phyloP scores from a whole-genome alignment of 202 grass and related monocot species.

The Setaria viridis region DNA sequence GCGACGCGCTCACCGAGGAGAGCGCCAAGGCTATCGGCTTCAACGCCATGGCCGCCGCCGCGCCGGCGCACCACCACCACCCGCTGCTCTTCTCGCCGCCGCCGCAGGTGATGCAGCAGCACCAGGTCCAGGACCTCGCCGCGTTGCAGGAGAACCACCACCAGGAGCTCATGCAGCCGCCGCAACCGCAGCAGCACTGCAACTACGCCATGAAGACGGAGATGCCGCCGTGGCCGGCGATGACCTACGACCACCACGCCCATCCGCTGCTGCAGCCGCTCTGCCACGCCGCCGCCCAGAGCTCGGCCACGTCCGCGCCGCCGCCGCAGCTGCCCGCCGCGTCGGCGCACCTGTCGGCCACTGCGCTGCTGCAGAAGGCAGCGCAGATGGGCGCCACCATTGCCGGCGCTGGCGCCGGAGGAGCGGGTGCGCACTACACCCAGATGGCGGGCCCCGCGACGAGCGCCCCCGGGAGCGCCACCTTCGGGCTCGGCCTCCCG shows the following conservation, averaged over 20 bases:
- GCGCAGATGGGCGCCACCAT: slow-evolving; percentile 92
- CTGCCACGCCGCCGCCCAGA: slow-evolving; percentile 40
- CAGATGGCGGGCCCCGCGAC: slow-evolving; percentile 55
- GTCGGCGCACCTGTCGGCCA: slow-evolving; percentile 75
- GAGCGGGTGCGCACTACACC: slow-evolving; percentile 38
- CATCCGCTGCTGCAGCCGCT: slow-evolving; percentile 40
- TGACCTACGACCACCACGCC: slow-evolving; percentile 43
- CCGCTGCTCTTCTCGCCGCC: slow-evolving; percentile 55
- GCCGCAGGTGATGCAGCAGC: slow-evolving; percentile 19
- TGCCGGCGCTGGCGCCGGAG: slow-evolving; percentile 1
- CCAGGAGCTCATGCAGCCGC: slow-evolving; percentile 47
- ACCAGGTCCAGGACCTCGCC: slow-evolving; percentile 45
- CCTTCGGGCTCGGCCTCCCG: slow-evolving; percentile 61
- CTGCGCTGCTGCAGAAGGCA: slow-evolving; percentile 87
- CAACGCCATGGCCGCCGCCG: slow-evolving; percentile 21
- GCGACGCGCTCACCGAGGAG: slow-evolving; percentile 93
- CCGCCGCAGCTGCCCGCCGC: slow-evolving; percentile 1
- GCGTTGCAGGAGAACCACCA: slow-evolving; percentile 38
- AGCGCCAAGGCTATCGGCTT: slow-evolving; percentile 53
- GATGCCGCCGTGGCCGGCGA: slow-evolving; percentile 47
- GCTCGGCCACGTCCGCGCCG: slow-evolving; percentile 43
- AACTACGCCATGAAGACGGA: slow-evolving; percentile 61
- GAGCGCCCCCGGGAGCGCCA: slow-evolving; percentile 32
- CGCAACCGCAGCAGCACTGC: slow-evolving; percentile 40
- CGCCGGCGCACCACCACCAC: slow-evolving; percentile 30